These are phyloP conservation scores for Colletotrichum agaves DNA, from an alignment of 2,329 filamentous ascomycete species.

Conservation along the genomic window DNA sequence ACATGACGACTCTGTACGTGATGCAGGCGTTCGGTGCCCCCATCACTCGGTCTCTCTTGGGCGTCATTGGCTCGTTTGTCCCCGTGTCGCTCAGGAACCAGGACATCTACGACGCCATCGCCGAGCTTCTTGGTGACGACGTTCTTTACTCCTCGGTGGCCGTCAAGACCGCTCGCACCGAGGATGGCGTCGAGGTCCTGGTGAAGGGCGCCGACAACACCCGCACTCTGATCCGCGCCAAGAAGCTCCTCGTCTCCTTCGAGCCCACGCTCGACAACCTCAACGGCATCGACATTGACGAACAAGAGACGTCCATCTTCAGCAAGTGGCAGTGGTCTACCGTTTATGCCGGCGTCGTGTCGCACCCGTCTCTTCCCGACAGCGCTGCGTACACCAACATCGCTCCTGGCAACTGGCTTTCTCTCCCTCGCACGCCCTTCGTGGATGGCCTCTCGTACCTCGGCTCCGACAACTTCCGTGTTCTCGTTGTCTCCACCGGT, in stretches of 20 bases:
- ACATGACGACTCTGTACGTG: conserved; percentile 56
- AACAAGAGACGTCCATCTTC: conserved; percentile 45
- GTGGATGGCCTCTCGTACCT: conserved; percentile 45
- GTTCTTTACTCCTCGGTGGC: conserved; percentile 51
- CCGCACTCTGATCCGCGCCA: conserved; percentile 43
- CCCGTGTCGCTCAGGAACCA: conserved; percentile 51
- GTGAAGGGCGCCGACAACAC: conserved; percentile 42
- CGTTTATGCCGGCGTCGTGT: conserved; percentile 47
- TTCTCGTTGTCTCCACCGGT: conserved; percentile 42
- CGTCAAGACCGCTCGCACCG: conserved; percentile 43
- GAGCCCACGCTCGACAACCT: conserved; percentile 47
- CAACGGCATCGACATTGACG: conserved; percentile 47
- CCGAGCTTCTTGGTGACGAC: conserved; percentile 47
- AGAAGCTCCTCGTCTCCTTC: conserved; percentile 49
- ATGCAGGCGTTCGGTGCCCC: conserved; percentile 53
- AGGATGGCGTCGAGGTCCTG: conserved; percentile 44
- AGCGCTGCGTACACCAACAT: conserved; percentile 44
- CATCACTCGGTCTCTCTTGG: conserved; percentile 48
- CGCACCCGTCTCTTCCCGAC: conserved; percentile 45
- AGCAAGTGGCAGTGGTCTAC: conserved; percentile 45
- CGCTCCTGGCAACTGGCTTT: conserved; percentile 42
- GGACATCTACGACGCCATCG: conserved; percentile 53
- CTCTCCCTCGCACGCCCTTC: conserved; percentile 42
- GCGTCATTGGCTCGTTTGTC: conserved; percentile 44
- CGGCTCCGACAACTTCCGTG: conserved; percentile 42